These are phyloP conservation scores for Aspergillus bombycis DNA, from an alignment of 2,329 filamentous ascomycete species.

Conservation along the genomic window DNA sequence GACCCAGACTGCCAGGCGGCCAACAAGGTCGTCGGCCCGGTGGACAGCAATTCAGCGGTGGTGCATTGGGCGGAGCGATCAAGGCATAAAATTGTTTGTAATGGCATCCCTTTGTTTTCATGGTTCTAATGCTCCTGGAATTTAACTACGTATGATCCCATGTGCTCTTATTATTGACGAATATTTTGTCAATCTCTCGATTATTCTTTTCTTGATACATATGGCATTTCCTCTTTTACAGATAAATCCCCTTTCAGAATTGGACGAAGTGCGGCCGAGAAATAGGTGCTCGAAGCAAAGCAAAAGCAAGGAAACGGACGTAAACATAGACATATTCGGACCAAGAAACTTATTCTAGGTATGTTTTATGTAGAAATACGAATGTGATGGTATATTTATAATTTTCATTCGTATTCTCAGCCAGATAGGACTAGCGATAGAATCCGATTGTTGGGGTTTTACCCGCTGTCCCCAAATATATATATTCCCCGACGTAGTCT, in stretches of 20 bases:
- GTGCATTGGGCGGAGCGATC: conserved; percentile 55
- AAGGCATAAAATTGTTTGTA: conserved; percentile 49
- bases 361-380: not conserved
- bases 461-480: not conserved
- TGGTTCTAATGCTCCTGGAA: conserved; percentile 30
- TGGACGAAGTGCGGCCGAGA: conserved; percentile 17
- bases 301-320: conserved; percentile 1
- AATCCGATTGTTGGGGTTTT: too few relatives aligned
- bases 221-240: conserved; percentile 22
- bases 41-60: conserved; percentile 54
- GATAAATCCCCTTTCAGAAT: conserved; percentile 26
- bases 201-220: conserved; percentile 18
- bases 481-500: not conserved
- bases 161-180: conserved; percentile 15
- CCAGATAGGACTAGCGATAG: too few relatives aligned
- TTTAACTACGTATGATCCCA: conserved; percentile 25
- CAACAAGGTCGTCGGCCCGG: conserved; percentile 49
- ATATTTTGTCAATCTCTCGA: conserved; percentile 12
- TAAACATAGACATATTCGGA: not conserved
- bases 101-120: conserved; percentile 35
- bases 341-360: not conserved
- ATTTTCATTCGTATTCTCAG: not conserved
- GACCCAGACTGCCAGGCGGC: conserved; percentile 41
- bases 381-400: not conserved
- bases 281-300: not conserved